Evolutionary conservation across 2,329 filamentous ascomycete species (phyloP), one percentile per base, ranked within the genome.

Genomic region (Tolypocladium pustulatum): DNA sequence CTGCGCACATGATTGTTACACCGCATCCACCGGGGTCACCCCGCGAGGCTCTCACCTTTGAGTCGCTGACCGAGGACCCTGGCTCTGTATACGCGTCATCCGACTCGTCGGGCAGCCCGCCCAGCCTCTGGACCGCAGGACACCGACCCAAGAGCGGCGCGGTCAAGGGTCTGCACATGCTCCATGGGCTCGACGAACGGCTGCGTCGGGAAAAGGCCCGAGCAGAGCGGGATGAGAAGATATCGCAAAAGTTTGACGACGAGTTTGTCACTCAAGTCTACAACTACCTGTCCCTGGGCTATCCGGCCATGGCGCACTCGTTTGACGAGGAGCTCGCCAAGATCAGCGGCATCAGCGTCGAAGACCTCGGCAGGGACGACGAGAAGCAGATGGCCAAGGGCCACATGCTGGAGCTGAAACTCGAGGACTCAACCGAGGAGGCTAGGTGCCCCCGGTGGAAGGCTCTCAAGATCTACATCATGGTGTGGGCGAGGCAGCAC

Each of bases 281-380:
- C 80, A 97, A 97, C 72, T 97, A 97, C 72, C 80, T 97, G 20
- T 96, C 91, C 0, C 81, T 97, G 6, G 93, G 93, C 6, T 97
- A 97, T 71, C 92, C 93, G 3, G 87, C 90, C 38, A 85, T 91
- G 67, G 93, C 92, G 13, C 84, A 88, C 27, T 81, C 84, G 41
- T 97, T 90, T 68, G 93, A 97, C 68, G 82, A 86, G 13, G 93
- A 97, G 75, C 78, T 97, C 25, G 84, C 86, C 65, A 90, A 89
- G 69, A 95, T 97, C 59, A 89, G 87, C 37, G 79, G 81, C 12
- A 85, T 96, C 8, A 70, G 82, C 0, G 69, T 93, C 9, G 76
- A 80, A 3, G 87, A 92, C 58, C 79, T 97, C 53, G 78, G 86
- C 62, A 78, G 80, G 55, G 86, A 93, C 67, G 92, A 97, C 69